Percentiles rank a stretch among this genome's conserved stretches.
Evolutionary conservation across 164 flowering plant species (phyloP).

Genomic region (Magnolia changhungtana): DNA sequence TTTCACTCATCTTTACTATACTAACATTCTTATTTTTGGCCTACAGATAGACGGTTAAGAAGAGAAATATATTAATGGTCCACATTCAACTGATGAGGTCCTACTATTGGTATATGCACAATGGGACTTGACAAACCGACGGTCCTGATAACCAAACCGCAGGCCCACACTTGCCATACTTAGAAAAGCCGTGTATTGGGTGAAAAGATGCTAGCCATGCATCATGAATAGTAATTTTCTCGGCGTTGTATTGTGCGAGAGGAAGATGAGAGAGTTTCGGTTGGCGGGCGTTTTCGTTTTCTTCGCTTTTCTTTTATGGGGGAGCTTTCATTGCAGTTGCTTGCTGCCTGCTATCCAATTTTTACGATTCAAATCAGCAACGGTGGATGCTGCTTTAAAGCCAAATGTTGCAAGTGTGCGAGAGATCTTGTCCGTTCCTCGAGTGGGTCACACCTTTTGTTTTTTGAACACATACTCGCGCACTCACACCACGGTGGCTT

Average conservation of each 20-base stretch:
- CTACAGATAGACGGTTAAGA: neutral
- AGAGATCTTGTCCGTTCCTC: no score
- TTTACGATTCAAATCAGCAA: no score
- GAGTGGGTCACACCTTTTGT: no score
- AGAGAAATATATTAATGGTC: neutral
- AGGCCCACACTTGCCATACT: neutral
- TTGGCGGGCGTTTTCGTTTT: constrained; percentile 7
- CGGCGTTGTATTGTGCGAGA: neutral
- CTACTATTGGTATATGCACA: neutral
- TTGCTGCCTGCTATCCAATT: neutral
- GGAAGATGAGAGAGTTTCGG: neutral
- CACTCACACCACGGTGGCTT: no score
- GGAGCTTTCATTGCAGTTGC: neutral
- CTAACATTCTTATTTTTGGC: no score
- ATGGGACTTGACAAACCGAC: neutral
- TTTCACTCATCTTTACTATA: neutral
- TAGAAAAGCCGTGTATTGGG: neutral
- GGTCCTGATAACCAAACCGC: neutral
- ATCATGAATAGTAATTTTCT: neutral
- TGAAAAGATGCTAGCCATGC: neutral
- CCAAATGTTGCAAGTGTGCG: no score
- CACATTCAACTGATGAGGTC: no score
- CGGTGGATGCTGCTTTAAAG: no score
- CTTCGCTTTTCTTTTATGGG: constrained; percentile 2
- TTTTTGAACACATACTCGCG: no score